A percentile compares a stretch with the other conserved stretches of the same genome.
phyloP scores from a whole-genome alignment of 1,284 basidiomycete species.

The Phenoliferia sp. region DNA sequence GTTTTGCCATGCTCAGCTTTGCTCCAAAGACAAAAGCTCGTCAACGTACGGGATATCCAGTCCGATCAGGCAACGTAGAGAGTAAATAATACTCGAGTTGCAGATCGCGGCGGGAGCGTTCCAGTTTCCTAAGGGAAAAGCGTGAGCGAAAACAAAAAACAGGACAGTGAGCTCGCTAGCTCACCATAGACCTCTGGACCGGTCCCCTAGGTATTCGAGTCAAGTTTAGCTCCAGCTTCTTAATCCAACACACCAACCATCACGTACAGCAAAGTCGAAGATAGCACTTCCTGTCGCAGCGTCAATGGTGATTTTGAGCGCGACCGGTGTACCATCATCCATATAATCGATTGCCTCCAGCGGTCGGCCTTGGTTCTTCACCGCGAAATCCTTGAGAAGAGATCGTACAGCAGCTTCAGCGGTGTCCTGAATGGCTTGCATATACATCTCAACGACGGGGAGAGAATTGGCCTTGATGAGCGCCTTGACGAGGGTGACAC shows the following conservation, averaged over 20 bases:
- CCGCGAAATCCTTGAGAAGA: constrained; percentile 51
- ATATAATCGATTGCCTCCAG: constrained; percentile 65
- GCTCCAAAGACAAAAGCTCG: constrained; percentile 59
- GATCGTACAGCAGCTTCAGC: constrained; percentile 84
- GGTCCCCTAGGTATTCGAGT: no score
- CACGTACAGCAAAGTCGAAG: constrained; percentile 59
- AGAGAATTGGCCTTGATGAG: constrained; percentile 84
- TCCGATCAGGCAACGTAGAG: no score
- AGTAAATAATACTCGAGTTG: no score
- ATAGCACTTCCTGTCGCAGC: constrained; percentile 68
- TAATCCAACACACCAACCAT: no score
- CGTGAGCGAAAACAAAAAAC: constrained; percentile 68
- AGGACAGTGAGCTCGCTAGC: constrained; percentile 76
- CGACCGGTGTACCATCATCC: constrained; percentile 79
- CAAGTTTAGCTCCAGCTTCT: no score
- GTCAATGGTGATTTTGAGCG: constrained; percentile 75
- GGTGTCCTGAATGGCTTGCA: constrained; percentile 83
- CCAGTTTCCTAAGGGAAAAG: constrained; percentile 69
- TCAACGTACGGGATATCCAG: no score
- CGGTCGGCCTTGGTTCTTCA: constrained; percentile 11
- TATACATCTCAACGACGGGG: constrained; percentile 82
- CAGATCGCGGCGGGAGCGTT: no score
- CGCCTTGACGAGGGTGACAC: background rate
- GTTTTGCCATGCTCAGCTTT: constrained; percentile 46
- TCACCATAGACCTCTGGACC: constrained; percentile 40